A percentile compares a stretch with the other conserved stretches of the same genome.
phyloP scores from a whole-genome alignment of 2,329 filamentous ascomycete species.

The Lachnellula arida region DNA sequence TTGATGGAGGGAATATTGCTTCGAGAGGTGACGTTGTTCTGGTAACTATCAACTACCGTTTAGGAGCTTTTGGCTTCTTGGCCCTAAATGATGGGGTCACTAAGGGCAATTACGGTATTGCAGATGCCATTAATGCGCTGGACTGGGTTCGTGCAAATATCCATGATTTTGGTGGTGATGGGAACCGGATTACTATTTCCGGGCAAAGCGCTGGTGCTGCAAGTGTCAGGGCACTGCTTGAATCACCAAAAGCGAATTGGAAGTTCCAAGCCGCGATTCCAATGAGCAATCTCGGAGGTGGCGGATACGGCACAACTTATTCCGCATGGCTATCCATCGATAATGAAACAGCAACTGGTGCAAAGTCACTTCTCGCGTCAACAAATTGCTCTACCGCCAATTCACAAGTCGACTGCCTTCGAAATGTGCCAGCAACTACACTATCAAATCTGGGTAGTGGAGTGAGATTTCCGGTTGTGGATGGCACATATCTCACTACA shows the following conservation, averaged over 20 bases:
- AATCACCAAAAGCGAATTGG: conserved; percentile 21
- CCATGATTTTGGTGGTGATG: conserved; percentile 34
- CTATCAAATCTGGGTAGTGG: conserved; percentile 3
- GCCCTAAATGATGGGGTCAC: conserved; percentile 42
- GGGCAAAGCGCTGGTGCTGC: conserved; percentile 44
- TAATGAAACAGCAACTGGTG: conserved; percentile 10
- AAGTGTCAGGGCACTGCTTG: conserved; percentile 21
- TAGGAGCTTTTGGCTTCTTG: conserved; percentile 41
- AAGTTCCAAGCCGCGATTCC: conserved; percentile 21
- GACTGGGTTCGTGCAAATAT: conserved; percentile 34
- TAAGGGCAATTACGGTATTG: conserved; percentile 41
- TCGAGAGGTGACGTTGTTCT: conserved; percentile 23
- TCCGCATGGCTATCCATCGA: conserved; percentile 17
- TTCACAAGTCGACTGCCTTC: conserved; percentile 20
- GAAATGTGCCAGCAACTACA: conserved; percentile 9
- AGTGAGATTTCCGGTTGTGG: conserved; percentile 24
- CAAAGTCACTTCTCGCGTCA: conserved; percentile 12
- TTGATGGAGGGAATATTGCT: conserved; percentile 22
- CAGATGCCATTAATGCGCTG: conserved; percentile 34
- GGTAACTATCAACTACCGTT: conserved; percentile 39
- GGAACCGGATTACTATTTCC: conserved; percentile 32
- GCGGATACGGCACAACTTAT: conserved; percentile 20
- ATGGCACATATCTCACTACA: conserved; percentile 29
- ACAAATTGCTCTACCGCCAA: conserved; percentile 17
- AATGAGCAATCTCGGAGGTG: conserved; percentile 21